phyloP scores from a whole-genome alignment of 768 basidiomycete genomes.

The Tricholoma bakamatsutake region DNA sequence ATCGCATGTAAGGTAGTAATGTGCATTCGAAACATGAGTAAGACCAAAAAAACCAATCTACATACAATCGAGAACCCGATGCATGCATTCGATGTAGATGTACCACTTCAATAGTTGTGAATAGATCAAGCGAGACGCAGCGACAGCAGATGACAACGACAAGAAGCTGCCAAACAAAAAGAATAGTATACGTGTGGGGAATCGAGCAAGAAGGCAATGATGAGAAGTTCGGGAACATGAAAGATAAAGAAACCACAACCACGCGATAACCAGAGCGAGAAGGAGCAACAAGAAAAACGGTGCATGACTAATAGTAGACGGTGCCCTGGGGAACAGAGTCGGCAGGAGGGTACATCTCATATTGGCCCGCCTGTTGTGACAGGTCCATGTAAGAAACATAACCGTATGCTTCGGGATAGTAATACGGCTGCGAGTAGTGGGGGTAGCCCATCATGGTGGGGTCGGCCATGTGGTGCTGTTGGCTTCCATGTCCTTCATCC shows the following conservation, averaged over 20 bases:
- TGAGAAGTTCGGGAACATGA: conserved; percentile 8
- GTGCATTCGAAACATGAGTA: not conserved
- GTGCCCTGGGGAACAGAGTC: conserved; percentile 38
- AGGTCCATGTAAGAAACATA: conserved; percentile 67
- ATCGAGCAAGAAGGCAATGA: conserved; percentile 3
- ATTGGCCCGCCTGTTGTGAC: conserved; percentile 58
- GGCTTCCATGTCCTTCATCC: conserved; percentile 3
- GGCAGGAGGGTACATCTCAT: conserved; percentile 60
- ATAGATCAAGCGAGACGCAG: not conserved
- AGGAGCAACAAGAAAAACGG: conserved; percentile 12
- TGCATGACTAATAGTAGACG: conserved; percentile 52
- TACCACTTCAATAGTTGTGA: conserved; percentile 2
- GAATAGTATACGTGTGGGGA: not conserved
- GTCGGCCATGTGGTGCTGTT: conserved; percentile 8
- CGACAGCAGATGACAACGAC: conserved; percentile 4
- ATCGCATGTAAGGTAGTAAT: conserved; percentile 1
- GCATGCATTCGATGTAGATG: conserved; percentile 4
- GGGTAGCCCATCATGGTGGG: conserved; percentile 47
- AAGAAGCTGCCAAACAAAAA: conserved; percentile 1
- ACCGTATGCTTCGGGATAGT: conserved; percentile 64
- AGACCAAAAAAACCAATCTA: not conserved
- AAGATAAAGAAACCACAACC: conserved; percentile 2
- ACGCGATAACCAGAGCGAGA: not conserved
- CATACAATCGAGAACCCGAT: conserved; percentile 2
- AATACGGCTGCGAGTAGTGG: conserved; percentile 61